Conservation (phyloP, 148 eudicot genomes). For the Amaranthus palmeri region DNA sequence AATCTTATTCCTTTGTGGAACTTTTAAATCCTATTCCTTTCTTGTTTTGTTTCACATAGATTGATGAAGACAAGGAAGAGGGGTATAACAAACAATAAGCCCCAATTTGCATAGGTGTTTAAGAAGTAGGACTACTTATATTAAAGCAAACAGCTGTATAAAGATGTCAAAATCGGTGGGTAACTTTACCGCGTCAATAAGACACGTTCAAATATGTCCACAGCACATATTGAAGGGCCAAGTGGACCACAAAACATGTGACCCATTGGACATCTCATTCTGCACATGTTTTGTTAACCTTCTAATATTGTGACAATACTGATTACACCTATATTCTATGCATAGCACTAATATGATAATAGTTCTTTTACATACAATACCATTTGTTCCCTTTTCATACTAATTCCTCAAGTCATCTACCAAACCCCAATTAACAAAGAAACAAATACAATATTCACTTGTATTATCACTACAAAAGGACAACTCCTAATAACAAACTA, state of each 20-base stretch:
- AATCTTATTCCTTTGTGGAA: not conserved
- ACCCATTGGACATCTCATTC: conserved; percentile 4
- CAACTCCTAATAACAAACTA: not conserved
- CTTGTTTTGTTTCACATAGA: not conserved
- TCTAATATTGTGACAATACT: not conserved
- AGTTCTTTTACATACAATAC: not conserved
- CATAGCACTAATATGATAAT: not conserved
- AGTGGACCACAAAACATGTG: not conserved
- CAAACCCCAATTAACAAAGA: not conserved
- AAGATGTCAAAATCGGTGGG: conserved; percentile 5
- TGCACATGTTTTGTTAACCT: not conserved
- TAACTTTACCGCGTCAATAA: conserved; percentile 22
- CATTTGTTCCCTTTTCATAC: not conserved
- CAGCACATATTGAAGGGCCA: conserved; percentile 15
- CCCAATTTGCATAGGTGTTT: not conserved
- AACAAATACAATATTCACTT: not conserved
- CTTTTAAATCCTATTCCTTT: not conserved
- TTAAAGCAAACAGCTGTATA: conserved; percentile 14
- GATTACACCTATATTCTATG: not conserved
- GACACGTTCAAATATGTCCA: conserved; percentile 18
- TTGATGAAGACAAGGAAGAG: not conserved
- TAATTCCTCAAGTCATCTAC: not conserved
- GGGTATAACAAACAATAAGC: not conserved
- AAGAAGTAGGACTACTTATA: not conserved
- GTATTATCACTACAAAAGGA: conserved; percentile 3